Conservation (phyloP, 139 green algal genomes). For the Tetradesmus obliquus region DNA sequence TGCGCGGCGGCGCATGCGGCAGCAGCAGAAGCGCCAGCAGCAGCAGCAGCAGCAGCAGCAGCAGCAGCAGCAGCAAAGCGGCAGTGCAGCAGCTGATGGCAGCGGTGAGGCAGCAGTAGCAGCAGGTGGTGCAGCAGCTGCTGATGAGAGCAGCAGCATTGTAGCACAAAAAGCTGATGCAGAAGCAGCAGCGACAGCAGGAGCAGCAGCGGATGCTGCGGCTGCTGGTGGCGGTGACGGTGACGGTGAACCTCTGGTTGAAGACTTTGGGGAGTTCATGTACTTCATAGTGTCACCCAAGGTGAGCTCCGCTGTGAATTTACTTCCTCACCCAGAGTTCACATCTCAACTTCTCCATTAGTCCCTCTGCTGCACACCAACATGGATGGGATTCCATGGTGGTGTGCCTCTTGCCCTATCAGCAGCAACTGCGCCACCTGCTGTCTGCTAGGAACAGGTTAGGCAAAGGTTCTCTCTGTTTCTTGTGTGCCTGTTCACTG, state of each 20-base stretch:
- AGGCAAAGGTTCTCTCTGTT: no score
- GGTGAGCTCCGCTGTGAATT: constrained; percentile 29
- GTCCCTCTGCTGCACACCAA: no score
- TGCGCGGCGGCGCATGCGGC: background rate
- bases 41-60: background rate
- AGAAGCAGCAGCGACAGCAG: background rate
- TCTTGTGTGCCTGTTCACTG: no score
- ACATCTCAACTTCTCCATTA: background rate
- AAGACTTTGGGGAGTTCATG: constrained; percentile 62
- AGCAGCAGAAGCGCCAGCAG: constrained; percentile 13
- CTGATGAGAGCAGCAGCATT: background rate
- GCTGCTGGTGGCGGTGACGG: background rate
- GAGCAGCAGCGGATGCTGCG: background rate
- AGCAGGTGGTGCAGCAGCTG: background rate
- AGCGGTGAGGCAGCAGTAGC: background rate
- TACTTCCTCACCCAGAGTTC: background rate
- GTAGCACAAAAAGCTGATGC: background rate
- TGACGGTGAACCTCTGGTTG: constrained; percentile 3
- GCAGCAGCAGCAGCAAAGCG: background rate
- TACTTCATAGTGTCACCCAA: constrained; percentile 65
- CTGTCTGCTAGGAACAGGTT: no score
- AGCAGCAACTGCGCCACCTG: background rate
- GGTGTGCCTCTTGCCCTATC: background rate
- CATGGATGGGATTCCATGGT: no score
- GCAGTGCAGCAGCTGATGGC: background rate